Base-by-base conservation (phyloP, 495 filamentous ascomycete genomes). In the Xylaria intraflava region DNA sequence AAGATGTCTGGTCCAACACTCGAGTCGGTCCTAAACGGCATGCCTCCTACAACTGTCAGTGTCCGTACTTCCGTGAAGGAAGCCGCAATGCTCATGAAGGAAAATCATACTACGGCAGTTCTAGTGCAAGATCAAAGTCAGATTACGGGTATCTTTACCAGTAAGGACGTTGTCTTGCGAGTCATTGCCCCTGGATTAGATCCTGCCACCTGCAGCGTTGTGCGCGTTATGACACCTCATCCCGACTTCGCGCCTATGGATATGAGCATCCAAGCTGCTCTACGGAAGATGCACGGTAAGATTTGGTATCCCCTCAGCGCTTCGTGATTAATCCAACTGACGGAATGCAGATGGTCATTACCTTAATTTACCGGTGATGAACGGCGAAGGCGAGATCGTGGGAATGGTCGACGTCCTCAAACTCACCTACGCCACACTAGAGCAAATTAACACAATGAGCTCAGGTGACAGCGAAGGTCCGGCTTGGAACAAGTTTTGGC, bases 401-500 rank as follows among this genome's bases (percentile, higher is more conserved):
- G 93, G 93, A 55, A 98, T 98, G 93, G 93, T 97, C 7, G 93
- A 98, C 71, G 93, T 98, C 48, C 78, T 98, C 46, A 97, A 96
- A 70, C 78, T 98, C 60, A 98, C 93, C 30, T 98, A 98, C 70
- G 92, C 93, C 30, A 98, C 93, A 14, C 79, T 98, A 20, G 93
- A 98, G 72, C 93, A 98, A 78, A 90, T 96, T 71, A 79, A 78
- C 62, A 72, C 74, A 17, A 81, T 79, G 74, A 78, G 76, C 35
- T 78, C 78, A 24, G 57, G 56, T 20, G 92, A 98, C 63, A 89
- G 83, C 59, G 93, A 97, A 70, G 93, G 93, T 0, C 93, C 93
- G 14, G 93, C 93, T 12, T 98, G 93, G 93, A 95, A 96, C 74
- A 97, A 96, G 72, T 98, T 98, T 75, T 98, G 93, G 93, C 75